Percentiles rank a stretch among this genome's conserved stretches.
Evolutionary conservation across 1,284 basidiomycete genomes (phyloP).

Genomic region (Leucocoprinus gongylophorus): DNA sequence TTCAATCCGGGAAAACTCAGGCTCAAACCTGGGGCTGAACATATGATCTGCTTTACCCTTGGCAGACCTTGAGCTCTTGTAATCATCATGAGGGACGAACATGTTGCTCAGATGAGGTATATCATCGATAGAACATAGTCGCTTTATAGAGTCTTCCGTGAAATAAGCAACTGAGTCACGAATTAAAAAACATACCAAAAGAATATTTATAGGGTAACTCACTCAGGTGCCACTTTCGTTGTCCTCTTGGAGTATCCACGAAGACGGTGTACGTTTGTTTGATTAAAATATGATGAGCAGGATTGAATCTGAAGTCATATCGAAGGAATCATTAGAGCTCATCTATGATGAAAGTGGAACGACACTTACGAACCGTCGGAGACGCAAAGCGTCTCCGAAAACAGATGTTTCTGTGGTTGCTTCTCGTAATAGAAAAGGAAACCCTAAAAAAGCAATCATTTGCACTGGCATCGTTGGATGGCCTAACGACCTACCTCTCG

Average conservation of each 20-base stretch:
- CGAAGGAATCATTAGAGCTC: background rate
- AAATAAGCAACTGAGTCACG: constrained; percentile 60
- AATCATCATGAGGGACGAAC: constrained; percentile 56
- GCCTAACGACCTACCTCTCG: constrained; percentile 48
- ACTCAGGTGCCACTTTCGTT: constrained; percentile 81
- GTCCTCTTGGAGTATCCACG: constrained; percentile 55
- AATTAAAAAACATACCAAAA: constrained; percentile 3
- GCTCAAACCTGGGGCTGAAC: constrained; percentile 34
- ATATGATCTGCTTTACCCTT: constrained; percentile 48
- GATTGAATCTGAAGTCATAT: constrained; percentile 6
- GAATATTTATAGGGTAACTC: constrained; percentile 22
- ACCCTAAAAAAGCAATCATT: constrained; percentile 39
- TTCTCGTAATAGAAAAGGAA: constrained; percentile 78
- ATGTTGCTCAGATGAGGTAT: constrained; percentile 49
- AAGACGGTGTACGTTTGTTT: constrained; percentile 78
- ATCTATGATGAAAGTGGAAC: background rate
- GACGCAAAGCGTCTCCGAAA: constrained; percentile 37
- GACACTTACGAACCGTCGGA: constrained; percentile 32
- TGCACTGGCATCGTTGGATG: background rate
- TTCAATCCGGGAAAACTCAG: constrained; percentile 34
- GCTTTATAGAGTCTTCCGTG: constrained; percentile 56
- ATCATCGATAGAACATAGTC: constrained; percentile 55
- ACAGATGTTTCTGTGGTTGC: constrained; percentile 40
- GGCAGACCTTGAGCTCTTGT: constrained; percentile 59
- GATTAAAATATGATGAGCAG: constrained; percentile 40